Evolutionary conservation across 2,329 filamentous ascomycete genomes (phyloP).

Genomic region (Cytospora leucostoma): DNA sequence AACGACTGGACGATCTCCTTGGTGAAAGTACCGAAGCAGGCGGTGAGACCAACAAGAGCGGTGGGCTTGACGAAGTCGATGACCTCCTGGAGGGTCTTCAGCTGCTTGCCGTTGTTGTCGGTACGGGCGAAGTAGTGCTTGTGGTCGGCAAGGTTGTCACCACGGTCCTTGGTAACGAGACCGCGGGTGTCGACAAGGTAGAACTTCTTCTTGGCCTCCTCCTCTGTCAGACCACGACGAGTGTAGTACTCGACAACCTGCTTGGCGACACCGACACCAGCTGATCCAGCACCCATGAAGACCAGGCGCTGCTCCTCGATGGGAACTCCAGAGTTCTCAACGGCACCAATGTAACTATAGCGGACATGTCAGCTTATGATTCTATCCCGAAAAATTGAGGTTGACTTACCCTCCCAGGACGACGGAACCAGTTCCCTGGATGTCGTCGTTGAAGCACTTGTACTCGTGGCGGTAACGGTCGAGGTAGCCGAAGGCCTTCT

Average conservation of each 20-base stretch:
- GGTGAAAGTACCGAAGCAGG: conserved; percentile 92
- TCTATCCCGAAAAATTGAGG: background rate
- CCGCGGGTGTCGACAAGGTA: conserved; percentile 98
- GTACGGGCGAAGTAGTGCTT: conserved; percentile 70
- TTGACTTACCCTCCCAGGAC: conserved; percentile 75
- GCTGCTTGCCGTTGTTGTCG: conserved; percentile 67
- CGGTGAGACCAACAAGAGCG: conserved; percentile 90
- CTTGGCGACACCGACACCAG: conserved; percentile 95
- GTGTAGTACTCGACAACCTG: conserved; percentile 98
- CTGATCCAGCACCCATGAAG: conserved; percentile 94
- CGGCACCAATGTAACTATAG: conserved; percentile 63
- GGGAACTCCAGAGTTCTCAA: conserved; percentile 83
- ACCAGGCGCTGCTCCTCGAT: conserved; percentile 90
- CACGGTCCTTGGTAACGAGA: conserved; percentile 88
- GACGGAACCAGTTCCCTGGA: conserved; percentile 95
- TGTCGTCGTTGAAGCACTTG: conserved; percentile 98
- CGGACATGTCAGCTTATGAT: conserved; percentile 53
- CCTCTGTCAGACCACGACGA: conserved; percentile 84
- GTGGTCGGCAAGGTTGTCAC: conserved; percentile 91
- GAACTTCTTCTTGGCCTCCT: conserved; percentile 87
- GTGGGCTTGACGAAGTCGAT: conserved; percentile 95
- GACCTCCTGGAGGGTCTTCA: conserved; percentile 83
- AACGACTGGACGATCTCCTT: conserved; percentile 77
- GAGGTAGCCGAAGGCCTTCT: conserved; percentile 86
- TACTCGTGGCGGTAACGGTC: conserved; percentile 85